Conservation (phyloP, 495 filamentous ascomycete species). For the Xylaria grammica region DNA sequence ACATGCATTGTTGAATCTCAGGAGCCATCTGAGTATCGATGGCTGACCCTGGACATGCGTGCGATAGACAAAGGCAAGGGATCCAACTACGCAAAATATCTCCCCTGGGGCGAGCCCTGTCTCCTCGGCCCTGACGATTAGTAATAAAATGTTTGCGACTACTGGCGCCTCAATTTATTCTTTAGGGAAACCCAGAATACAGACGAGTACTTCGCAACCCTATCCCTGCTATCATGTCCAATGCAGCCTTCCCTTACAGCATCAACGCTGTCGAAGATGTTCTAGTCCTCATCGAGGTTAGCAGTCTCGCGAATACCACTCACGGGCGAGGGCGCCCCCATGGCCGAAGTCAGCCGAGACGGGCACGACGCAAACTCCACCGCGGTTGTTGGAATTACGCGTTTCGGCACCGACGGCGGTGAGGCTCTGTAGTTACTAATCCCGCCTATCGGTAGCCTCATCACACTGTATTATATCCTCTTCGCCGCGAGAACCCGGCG, state of each 20-base stretch:
- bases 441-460: too few species aligned
- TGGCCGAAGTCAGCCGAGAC: background rate
- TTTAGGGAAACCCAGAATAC: background rate
- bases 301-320: background rate
- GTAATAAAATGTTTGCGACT: background rate
- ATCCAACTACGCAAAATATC: background rate
- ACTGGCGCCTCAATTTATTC: background rate
- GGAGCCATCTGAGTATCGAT: background rate
- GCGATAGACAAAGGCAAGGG: background rate
- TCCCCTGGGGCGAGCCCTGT: background rate
- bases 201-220: background rate
- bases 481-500: too few species aligned
- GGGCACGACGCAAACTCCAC: background rate
- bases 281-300: background rate
- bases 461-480: too few species aligned
- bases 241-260: background rate
- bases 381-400: background rate
- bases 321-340: background rate
- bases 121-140: background rate
- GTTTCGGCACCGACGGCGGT: too few species aligned
- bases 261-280: background rate
- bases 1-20: background rate
- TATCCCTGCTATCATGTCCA: background rate
- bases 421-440: too few species aligned
- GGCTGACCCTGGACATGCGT: background rate